Percentiles rank a stretch among this genome's conserved stretches.
These are phyloP conservation scores for Lenwebbia sp. DNA, from an alignment of 345 rosid genomes.

Conservation along the genomic window DNA sequence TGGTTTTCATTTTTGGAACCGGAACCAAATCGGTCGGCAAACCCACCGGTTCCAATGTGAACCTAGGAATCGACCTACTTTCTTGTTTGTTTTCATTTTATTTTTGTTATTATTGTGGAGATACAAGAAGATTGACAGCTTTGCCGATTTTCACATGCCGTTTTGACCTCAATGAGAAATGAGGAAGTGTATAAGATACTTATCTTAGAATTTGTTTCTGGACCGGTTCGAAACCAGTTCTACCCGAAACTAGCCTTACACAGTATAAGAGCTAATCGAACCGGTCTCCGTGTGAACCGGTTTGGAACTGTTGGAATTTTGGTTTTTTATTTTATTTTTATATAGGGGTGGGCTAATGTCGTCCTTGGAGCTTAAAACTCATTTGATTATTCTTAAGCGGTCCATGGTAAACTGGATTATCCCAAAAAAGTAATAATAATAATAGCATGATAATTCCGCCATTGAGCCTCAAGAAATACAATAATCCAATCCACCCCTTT, in stretches of 20 bases:
- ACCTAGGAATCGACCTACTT: fast-evolving
- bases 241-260: background rate
- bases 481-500: no score
- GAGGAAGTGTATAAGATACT: background rate
- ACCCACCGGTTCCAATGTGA: background rate
- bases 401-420: no score
- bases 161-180: background rate
- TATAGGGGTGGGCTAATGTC: no score
- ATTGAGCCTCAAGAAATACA: no score
- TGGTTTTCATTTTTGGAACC: fast-evolving
- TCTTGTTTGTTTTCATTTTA: no score
- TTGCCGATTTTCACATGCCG: fast-evolving
- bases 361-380: no score
- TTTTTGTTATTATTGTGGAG: background rate
- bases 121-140: background rate
- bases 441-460: no score
- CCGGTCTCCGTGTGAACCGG: background rate
- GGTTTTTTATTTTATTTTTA: no score
- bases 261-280: background rate
- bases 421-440: no score
- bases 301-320: background rate
- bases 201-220: background rate
- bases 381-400: no score
- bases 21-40: fast-evolving
- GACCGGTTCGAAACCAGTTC: background rate